Evolutionary conservation across 768 basidiomycete species (phyloP).

Genomic region (Trametes maxima): DNA sequence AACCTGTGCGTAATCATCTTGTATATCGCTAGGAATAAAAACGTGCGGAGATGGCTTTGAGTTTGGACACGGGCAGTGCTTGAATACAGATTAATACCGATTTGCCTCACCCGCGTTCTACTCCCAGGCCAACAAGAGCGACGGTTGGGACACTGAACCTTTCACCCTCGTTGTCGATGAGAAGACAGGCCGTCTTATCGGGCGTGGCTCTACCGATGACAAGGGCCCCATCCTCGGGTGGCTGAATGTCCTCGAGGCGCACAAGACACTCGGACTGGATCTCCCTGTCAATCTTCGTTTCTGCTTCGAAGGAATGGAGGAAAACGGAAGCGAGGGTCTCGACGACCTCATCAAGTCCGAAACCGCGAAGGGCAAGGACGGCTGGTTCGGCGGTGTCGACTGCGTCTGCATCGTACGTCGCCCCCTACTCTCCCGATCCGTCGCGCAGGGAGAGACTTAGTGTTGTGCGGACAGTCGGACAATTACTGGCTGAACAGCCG

Average conservation of each 20-base stretch:
- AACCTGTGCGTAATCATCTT: constrained; percentile 59
- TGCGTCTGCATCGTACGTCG: constrained; percentile 86
- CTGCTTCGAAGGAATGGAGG: constrained; percentile 99
- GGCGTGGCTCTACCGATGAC: constrained; percentile 88
- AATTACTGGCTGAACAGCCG: constrained; percentile 93
- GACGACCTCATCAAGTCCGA: constrained; percentile 85
- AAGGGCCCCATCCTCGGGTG: constrained; percentile 90
- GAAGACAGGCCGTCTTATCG: constrained; percentile 65
- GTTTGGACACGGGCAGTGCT: no score
- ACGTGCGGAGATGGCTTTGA: no score
- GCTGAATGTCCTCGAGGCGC: constrained; percentile 89
- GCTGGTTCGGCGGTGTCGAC: constrained; percentile 87
- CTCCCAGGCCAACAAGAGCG: constrained; percentile 47
- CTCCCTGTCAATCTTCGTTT: constrained; percentile 89
- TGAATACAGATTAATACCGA: no score
- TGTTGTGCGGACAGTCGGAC: constrained; percentile 59
- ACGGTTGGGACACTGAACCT: constrained; percentile 90
- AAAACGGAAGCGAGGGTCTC: constrained; percentile 88
- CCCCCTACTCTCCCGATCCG: not conserved
- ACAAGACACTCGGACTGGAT: constrained; percentile 60
- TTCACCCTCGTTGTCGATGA: constrained; percentile 67
- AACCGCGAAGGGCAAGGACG: constrained; percentile 59
- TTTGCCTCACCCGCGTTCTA: not conserved
- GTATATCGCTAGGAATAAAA: no score
- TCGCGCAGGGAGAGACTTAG: not conserved